These are phyloP conservation scores for Fusarium ambrosium DNA, from an alignment of 2,329 filamentous ascomycete species.

Conservation along the genomic window DNA sequence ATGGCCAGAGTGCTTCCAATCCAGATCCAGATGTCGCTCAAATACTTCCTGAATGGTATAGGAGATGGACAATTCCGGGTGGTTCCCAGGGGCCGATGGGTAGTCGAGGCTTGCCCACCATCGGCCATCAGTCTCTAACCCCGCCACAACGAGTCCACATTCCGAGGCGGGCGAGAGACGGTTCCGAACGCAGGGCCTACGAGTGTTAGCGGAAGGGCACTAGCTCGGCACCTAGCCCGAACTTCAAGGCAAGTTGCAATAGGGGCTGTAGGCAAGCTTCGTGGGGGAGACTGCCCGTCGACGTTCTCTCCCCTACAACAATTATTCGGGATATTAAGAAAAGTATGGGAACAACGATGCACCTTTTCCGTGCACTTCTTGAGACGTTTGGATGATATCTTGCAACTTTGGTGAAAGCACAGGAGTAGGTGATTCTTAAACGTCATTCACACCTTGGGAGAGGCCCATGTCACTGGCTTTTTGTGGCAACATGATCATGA, in stretches of 20 bases:
- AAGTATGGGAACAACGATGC: background rate
- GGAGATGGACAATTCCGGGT: background rate
- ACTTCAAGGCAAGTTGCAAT: background rate
- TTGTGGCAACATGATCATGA: background rate
- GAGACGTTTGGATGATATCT: background rate
- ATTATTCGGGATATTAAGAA: background rate
- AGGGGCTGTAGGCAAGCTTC: background rate
- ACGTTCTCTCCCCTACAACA: background rate
- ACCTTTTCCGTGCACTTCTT: background rate
- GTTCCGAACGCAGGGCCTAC: background rate
- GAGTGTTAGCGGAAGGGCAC: background rate
- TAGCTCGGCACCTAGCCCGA: background rate
- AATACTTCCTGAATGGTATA: background rate
- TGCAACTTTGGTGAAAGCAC: background rate
- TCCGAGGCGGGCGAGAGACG: background rate
- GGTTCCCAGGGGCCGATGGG: background rate
- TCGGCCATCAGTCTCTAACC: background rate
- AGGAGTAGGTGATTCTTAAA: background rate
- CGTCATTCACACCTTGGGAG: background rate
- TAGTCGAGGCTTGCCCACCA: background rate
- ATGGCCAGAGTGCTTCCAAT: background rate
- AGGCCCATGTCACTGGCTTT: background rate
- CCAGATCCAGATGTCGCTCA: background rate
- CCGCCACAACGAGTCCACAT: background rate
- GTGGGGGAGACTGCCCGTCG: background rate